Percentiles rank a stretch among this genome's conserved stretches.
Evolutionary conservation across 1,284 basidiomycete species (phyloP).

Genomic region (Trametes pubescens): DNA sequence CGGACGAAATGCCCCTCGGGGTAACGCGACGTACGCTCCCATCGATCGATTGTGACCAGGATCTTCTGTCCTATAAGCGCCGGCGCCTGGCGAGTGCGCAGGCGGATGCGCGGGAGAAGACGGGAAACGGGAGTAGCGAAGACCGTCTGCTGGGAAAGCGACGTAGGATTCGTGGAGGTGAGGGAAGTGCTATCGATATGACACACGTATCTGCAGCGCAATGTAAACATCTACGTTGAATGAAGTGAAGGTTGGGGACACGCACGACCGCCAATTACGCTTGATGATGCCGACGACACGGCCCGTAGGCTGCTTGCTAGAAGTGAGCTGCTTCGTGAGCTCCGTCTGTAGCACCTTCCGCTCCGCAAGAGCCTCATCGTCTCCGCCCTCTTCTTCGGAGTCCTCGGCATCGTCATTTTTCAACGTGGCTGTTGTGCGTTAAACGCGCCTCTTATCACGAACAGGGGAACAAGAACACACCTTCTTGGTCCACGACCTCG

Average conservation of each 20-base stretch:
- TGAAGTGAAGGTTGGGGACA: conserved; percentile 28
- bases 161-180: conserved; percentile 80
- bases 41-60: conserved; percentile 93
- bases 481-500: conserved; percentile 93
- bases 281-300: conserved; percentile 92
- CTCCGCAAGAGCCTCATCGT: conserved; percentile 60
- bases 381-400: conserved; percentile 63
- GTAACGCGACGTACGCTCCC: conserved; percentile 89
- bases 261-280: conserved; percentile 93
- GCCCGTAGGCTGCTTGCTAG: conserved; percentile 89
- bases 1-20: conserved; percentile 98
- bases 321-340: conserved; percentile 47
- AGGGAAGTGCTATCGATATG: conserved; percentile 94
- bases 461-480: conserved; percentile 51
- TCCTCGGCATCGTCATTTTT: conserved; percentile 92
- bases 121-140: conserved; percentile 96
- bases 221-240: conserved; percentile 18
- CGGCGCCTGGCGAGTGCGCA: conserved; percentile 95
- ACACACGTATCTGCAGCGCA: conserved; percentile 81
- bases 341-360: conserved; percentile 54
- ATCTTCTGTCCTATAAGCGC: conserved; percentile 93
- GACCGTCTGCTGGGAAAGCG: conserved; percentile 89
- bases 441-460: conserved; percentile 13
- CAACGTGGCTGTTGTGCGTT: conserved; percentile 66
- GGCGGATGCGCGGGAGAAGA: conserved; percentile 91